A percentile compares a stretch with the other conserved stretches of the same genome.
These are phyloP conservation scores for Jacaranda mimosifolia DNA, from an alignment of 257 asterid genomes.

Conservation along the genomic window DNA sequence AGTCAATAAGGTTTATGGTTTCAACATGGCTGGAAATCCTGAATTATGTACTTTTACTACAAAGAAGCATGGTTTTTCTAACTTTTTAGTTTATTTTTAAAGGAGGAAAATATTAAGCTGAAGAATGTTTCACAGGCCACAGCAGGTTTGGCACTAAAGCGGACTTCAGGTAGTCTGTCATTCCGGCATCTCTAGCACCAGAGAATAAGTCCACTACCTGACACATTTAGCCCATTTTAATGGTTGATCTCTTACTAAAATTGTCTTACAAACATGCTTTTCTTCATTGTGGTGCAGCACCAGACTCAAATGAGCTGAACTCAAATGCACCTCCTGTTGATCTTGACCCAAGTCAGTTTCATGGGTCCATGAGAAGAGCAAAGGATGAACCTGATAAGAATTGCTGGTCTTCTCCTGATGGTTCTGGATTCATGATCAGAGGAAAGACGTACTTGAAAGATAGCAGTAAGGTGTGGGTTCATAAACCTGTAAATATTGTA, in stretches of 20 bases:
- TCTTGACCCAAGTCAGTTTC: conserved; percentile 65
- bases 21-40: conserved; percentile 6
- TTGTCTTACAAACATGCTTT: conserved; percentile 34
- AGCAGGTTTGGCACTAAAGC: conserved; percentile 65
- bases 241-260: conserved; percentile 10
- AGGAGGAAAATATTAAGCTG: conserved; percentile 75
- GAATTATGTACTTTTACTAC: conserved; percentile 11
- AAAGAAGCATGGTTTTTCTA: conserved; percentile 17
- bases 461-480: conserved; percentile 67
- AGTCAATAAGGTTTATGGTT: conserved; percentile 59
- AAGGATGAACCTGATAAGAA: conserved; percentile 75
- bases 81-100: conserved; percentile 29
- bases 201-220: conserved; percentile 9
- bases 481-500: conserved; percentile 8
- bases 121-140: conserved; percentile 90
- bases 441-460: conserved; percentile 95
- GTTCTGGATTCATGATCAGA: conserved; percentile 94
- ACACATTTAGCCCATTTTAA: conserved; percentile 15
- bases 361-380: conserved; percentile 82
- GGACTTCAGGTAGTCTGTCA: conserved; percentile 59
- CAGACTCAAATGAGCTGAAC: conserved; percentile 64
- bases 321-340: conserved; percentile 55
- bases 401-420: conserved; percentile 94
- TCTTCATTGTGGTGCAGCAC: conserved; percentile 49
- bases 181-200: conserved; percentile 14